Base-by-base conservation (phyloP, 768 basidiomycete species). In the Boletus pseudo-olivaceus region DNA sequence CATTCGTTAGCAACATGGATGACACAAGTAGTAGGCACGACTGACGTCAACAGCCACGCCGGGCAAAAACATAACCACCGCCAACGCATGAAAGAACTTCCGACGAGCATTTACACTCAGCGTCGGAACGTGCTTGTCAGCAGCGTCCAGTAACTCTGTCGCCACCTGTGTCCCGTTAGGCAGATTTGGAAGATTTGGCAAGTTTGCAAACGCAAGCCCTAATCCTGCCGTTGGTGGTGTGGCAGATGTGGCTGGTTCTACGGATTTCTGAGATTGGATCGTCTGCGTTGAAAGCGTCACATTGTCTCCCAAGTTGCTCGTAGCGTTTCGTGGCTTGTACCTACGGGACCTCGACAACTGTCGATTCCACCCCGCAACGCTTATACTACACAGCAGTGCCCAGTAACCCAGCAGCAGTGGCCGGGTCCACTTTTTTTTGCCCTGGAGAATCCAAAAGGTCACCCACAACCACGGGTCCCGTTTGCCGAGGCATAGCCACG, bases 21-120 rank as follows among this genome's bases (percentile, higher is more conserved):
- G 38, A 54, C 51, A 20, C n/a, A 41, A 56, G 41, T 19, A 56
- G 41, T 19, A 54, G 32, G 39, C 53, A 45, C 55, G 32, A 82
- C 89, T 75, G 64, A 95, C 95, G 71, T 98, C 97, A 67, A 92
- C 71, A 1, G 86, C 90, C 54, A 98, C 84, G 0, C 97, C 97
- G 7, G 97, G 97, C 32, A 96, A 74, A 67, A 99, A 98, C 95
- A 98, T 97, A 29, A 91, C 78, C 43, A 98, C 94, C 2, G 96
- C 93, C 50, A 98, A 76, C 23, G 85, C 93, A 73, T 99, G 97
- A 74, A 99, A 99, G 72, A 90, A 98, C 72, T 99, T 99, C 47
- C 97, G 80, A 56, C 97, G 80, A 26, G 90, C 91, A 69, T 99
- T 98, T 59, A 98, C 75, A 44, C 88, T 84, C 51, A 98, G 75